These are phyloP conservation scores for Pterula multifida DNA, from an alignment of 1,284 basidiomycete genomes.

Conservation along the genomic window DNA sequence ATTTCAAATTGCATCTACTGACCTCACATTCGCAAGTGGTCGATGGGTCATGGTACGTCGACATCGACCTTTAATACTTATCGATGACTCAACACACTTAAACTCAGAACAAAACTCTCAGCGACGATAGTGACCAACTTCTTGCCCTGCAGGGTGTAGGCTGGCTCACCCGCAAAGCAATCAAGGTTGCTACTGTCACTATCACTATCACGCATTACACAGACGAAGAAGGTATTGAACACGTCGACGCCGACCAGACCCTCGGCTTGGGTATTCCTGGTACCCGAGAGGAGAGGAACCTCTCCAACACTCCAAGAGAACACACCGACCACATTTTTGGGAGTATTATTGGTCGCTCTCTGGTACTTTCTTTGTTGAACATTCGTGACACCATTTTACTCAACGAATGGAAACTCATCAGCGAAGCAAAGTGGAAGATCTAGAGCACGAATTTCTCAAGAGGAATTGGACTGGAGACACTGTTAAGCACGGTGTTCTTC, in stretches of 20 bases:
- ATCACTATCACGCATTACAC: constrained; percentile 48
- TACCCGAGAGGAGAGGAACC: constrained; percentile 36
- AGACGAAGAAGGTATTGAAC: constrained; percentile 39
- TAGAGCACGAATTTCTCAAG: constrained; percentile 40
- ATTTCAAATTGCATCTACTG: neutral
- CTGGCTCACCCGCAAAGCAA: constrained; percentile 48
- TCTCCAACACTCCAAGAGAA: constrained; percentile 37
- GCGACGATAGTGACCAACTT: constrained; percentile 43
- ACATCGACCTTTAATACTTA: neutral
- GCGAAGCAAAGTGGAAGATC: constrained; percentile 30
- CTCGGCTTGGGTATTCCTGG: constrained; percentile 46
- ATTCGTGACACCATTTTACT: too few species aligned
- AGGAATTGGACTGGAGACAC: constrained; percentile 44
- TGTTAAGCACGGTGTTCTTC: constrained; percentile 34
- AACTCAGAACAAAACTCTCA: constrained; percentile 42
- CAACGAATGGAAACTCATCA: too few species aligned
- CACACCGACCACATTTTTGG: constrained; percentile 43
- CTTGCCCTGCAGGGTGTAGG: constrained; percentile 48
- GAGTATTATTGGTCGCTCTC: neutral
- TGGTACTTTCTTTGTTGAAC: too few species aligned
- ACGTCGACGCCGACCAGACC: constrained; percentile 51
- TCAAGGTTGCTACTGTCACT: constrained; percentile 37
- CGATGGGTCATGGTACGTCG: neutral
- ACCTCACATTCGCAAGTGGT: neutral
- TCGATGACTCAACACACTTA: neutral